Base-by-base conservation (phyloP, 2,329 filamentous ascomycete genomes). In the Nothopassalora personata region DNA sequence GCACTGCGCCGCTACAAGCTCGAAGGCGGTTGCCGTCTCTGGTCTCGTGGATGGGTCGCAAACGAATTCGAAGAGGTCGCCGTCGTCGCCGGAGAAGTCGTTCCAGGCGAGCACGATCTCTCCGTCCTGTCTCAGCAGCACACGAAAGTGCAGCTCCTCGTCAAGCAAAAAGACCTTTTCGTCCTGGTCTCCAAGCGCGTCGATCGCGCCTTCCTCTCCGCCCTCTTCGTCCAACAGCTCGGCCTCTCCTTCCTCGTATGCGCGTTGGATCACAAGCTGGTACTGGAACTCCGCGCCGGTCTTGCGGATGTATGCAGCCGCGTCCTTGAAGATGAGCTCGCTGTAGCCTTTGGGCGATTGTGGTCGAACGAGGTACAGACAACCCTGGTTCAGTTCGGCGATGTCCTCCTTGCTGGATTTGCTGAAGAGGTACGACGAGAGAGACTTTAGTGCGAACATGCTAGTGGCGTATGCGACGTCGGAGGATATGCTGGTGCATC, bases 101-200 rank as follows among this genome's bases (percentile, higher is more conserved):
- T 89, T 87, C 94, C 94, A 99, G 60, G 93, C 93, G 64, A 99
- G 83, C 8, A 97, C 86, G 70, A 89, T 90, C 67, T 95, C 89
- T 23, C 89, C 89, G 39, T 85, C 86, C 63, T 91, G 86, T 64
- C 92, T 84, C 63, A 88, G 83, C 72, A 95, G 90, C 47, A 90
- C 88, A 58, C 93, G 87, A 70, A 99, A 91, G 71, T 90, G 90
- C 39, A 99, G 81, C 56, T 86, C 85, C 74, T 97, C 88, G 82
- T 97, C 93, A n/a, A 99, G 86, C 51, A 97, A 77, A 72, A 97
- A 99, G 0, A 88, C 93, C 80, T 96, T 97, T 77, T 99, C 94
- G 87, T 99, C 95, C 68, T 91, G 90, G 70, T 97, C 92, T n/a
- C 84, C 85, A n/a, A 66, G 50, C n/a, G 63, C 66, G 70, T 93